Evolutionary conservation across 305 asterid genomes (phyloP), one percentile per base, ranked within the genome.

Genomic region (Ruellia speciosa): DNA sequence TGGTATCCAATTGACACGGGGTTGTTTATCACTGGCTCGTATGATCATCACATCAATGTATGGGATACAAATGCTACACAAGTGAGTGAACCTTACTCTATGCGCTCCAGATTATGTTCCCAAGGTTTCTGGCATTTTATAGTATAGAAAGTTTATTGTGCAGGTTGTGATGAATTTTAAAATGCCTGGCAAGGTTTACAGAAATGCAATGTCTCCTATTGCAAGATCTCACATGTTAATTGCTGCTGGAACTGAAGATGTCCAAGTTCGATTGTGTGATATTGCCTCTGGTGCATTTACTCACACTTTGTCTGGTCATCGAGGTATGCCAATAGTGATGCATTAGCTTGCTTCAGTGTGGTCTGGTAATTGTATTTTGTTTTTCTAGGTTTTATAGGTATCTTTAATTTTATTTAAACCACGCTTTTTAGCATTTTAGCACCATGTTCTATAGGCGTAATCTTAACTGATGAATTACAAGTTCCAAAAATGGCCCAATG

Each of bases 1-100:
- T 90, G 98, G 98, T 90, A 90, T 72, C 98, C 98, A 9, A 67
- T 90, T 58, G 98, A 90, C 81, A 88, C 93, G 0, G 96, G 96
- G 65, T 65, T 90, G 72, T 87, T 90, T 54, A 65, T 88, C 58
- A 88, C 98, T 52, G 98, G 98, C 54, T 90, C 98, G 13, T 85
- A 85, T 70, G 98, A 90, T 56, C 90, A 88, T 71, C 82, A 72
- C 70, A 71, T 88, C 59, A 90, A 90, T 76, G 94, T 88, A 45
- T 90, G 98, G 98, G 98, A 90, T 70, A 88, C 98, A 8, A 92
- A 92, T 72, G 84, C 93, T 43, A 47, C 90, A 14, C 94, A 88
- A 81, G 98, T 84, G 63, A 58, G 63, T 45, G 37, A 52, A 56
- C 46, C 52, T 49, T 34, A 64, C 17, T 6, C 45, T 47, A 3